Evolutionary conservation across 148 eudicot genomes (phyloP).

Genomic region (Drosera capensis): DNA sequence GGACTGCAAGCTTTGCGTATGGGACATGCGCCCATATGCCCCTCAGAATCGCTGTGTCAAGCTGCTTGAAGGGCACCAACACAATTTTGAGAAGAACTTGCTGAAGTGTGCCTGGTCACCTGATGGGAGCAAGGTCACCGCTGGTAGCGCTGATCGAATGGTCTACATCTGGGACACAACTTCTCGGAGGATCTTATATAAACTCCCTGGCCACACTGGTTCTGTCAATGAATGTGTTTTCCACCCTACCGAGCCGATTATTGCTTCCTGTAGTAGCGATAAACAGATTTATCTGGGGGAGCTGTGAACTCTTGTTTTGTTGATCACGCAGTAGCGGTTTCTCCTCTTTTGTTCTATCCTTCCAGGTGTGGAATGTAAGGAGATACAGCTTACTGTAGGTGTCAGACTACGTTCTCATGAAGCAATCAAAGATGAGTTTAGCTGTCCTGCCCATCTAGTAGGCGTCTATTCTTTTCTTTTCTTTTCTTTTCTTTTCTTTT

Average conservation of each 20-base stretch:
- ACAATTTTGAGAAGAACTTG: conserved; percentile 86
- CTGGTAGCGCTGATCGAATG: conserved; percentile 95
- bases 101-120: conserved; percentile 92
- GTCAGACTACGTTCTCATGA: too few relatives aligned
- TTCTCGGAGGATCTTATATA: conserved; percentile 67
- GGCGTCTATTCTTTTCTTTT: too few relatives aligned
- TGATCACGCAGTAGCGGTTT: too few relatives aligned
- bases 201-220: conserved; percentile 90
- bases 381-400: too few relatives aligned
- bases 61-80: conserved; percentile 88
- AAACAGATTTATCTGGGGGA: conserved; percentile 92
- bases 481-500: too few relatives aligned
- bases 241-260: conserved; percentile 80
- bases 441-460: too few relatives aligned
- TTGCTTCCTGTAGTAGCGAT: conserved; percentile 93
- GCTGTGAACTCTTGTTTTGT: conserved; percentile 37
- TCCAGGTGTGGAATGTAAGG: too few relatives aligned
- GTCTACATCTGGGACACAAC: conserved; percentile 97
- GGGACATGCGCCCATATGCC: conserved; percentile 99
- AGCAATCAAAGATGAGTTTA: too few relatives aligned
- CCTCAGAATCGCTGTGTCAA: conserved; percentile 90
- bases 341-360: too few relatives aligned
- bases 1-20: conserved; percentile 78
- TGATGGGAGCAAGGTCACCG: conserved; percentile 91
- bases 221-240: conserved; percentile 84